Evolutionary conservation across 129 eudicot genomes (phyloP).

Genomic region (Lactuca saligna): DNA sequence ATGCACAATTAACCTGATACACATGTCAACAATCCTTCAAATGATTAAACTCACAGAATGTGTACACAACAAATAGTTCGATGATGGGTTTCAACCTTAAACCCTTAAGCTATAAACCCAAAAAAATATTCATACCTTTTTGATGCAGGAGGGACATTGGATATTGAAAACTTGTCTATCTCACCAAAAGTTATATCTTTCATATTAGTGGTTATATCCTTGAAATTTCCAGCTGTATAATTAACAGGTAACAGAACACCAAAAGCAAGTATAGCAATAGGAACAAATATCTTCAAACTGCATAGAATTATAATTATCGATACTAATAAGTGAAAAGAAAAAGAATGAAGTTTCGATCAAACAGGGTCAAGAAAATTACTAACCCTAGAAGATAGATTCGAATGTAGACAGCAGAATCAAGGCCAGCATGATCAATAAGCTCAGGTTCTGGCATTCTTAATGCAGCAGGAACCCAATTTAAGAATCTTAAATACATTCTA

Average conservation of each 20-base stretch:
- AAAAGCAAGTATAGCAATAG: constrained; percentile 77
- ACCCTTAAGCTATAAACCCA: not conserved
- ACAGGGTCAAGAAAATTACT: constrained; percentile 26
- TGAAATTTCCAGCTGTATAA: constrained; percentile 66
- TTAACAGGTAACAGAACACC: constrained; percentile 80
- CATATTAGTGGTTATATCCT: constrained; percentile 11
- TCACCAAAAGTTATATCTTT: constrained; percentile 64
- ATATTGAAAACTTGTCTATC: constrained; percentile 93
- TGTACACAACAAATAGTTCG: no score
- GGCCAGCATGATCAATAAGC: constrained; percentile 95
- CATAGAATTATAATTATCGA: constrained; percentile 29
- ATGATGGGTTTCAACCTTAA: not conserved
- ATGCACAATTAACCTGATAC: constrained; percentile 73
- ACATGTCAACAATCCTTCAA: constrained; percentile 16
- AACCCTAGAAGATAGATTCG: constrained; percentile 96
- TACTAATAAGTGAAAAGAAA: not conserved
- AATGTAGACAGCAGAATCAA: constrained; percentile 90
- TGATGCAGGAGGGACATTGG: constrained; percentile 84
- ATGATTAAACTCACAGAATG: not conserved
- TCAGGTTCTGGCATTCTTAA: constrained; percentile 93
- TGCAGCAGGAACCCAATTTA: constrained; percentile 97
- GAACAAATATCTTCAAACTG: constrained; percentile 95
- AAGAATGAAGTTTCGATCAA: not conserved
- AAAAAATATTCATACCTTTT: constrained; percentile 42
- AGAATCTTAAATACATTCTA: constrained; percentile 73